A percentile compares a stretch with the other conserved stretches of the same genome.
These are phyloP conservation scores for Lactarius trivialis DNA, from an alignment of 768 basidiomycete genomes.

Conservation along the genomic window DNA sequence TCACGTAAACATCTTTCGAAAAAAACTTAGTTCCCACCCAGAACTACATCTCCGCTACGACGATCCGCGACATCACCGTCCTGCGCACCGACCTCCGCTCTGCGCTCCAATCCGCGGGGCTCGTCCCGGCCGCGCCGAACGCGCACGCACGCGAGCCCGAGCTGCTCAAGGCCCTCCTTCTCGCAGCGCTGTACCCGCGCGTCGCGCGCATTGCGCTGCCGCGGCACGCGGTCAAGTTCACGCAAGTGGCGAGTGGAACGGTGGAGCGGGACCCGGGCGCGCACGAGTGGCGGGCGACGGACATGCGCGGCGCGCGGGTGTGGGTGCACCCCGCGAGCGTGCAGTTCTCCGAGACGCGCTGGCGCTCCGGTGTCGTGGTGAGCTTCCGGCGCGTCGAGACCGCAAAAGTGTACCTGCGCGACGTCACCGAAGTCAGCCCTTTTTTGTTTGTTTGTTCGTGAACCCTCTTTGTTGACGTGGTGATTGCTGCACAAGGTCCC, in stretches of 20 bases:
- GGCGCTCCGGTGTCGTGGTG: conserved; percentile 73
- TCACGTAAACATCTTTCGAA: not conserved
- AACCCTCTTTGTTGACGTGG: too few relatives aligned
- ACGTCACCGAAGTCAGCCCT: conserved; percentile 70
- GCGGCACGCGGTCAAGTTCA: conserved; percentile 68
- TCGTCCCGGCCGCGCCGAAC: conserved; percentile 55
- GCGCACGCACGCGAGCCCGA: conserved; percentile 58
- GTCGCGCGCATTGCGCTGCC: conserved; percentile 75
- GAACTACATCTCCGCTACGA: conserved; percentile 77
- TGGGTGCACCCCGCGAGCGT: conserved; percentile 82
- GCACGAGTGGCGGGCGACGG: conserved; percentile 77
- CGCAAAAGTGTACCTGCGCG: conserved; percentile 77
- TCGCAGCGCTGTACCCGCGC: conserved; percentile 84
- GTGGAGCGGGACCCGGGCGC: conserved; percentile 81
- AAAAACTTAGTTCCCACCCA: conserved; percentile 26
- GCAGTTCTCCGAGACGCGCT: conserved; percentile 62
- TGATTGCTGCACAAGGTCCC: conserved; percentile 51
- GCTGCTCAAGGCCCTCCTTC: conserved; percentile 76
- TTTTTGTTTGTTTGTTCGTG: not conserved
- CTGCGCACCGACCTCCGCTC: conserved; percentile 73
- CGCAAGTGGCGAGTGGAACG: conserved; percentile 77
- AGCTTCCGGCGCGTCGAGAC: conserved; percentile 83
- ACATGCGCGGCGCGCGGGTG: conserved; percentile 54
- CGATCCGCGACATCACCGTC: conserved; percentile 70
- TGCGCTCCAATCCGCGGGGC: conserved; percentile 63